Conservation (phyloP, 352 stramenopile species). For the Globisporangium sylvaticum region DNA sequence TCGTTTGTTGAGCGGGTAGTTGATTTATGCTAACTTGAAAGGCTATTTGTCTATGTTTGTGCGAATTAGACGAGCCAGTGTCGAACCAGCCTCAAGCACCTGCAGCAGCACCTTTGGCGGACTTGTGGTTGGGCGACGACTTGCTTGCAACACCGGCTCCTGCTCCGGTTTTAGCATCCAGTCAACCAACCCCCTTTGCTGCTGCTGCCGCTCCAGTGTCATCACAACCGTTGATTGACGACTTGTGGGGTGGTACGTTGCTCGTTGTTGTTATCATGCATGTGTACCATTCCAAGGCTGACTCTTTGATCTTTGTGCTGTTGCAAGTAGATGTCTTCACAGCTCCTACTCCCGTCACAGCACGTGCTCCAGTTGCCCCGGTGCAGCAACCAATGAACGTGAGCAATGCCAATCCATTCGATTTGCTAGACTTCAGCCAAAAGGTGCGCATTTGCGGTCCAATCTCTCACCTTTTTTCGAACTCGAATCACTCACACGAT, state of each 20-base stretch:
- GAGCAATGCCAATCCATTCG: slow-evolving; percentile 29
- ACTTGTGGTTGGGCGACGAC: slow-evolving; percentile 15
- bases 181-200: not conserved
- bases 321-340: slow-evolving; percentile 2
- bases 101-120: not conserved
- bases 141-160: slow-evolving; percentile 3
- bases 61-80: slow-evolving; percentile 18
- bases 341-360: not conserved
- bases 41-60: not conserved
- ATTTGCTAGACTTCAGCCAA: slow-evolving; percentile 32
- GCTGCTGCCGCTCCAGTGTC: not conserved
- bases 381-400: slow-evolving; percentile 2
- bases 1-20: not conserved
- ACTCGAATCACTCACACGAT: not conserved
- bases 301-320: not conserved
- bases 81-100: not conserved
- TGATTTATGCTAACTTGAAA: not conserved
- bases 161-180: not conserved
- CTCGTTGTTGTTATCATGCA: not conserved
- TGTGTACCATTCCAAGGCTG: not conserved
- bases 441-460: slow-evolving; percentile 23
- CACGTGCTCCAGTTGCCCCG: not conserved
- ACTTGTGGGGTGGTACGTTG: slow-evolving; percentile 14
- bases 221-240: slow-evolving; percentile 10
- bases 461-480: not conserved